Percentiles rank a stretch among this genome's conserved stretches.
phyloP scores from a whole-genome alignment of 768 basidiomycete genomes.

The Tremella fuciformis region DNA sequence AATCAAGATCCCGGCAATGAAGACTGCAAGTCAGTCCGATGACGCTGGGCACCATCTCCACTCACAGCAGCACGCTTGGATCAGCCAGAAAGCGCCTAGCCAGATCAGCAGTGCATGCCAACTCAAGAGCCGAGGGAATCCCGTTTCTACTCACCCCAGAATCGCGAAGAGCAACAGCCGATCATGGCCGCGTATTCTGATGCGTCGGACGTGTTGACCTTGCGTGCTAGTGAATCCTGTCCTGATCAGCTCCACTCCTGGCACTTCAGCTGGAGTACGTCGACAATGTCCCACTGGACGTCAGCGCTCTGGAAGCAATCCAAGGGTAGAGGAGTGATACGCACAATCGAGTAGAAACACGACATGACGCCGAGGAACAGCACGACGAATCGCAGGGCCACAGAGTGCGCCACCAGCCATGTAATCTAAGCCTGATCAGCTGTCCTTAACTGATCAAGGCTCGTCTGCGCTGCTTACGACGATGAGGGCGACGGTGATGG shows the following conservation, averaged over 20 bases:
- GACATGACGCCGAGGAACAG: slow-evolving; percentile 53
- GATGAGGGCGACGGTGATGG: slow-evolving; percentile 42
- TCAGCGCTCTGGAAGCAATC: background rate
- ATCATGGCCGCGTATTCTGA: slow-evolving; percentile 50
- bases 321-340: slow-evolving; percentile 7
- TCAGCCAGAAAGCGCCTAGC: slow-evolving; percentile 49
- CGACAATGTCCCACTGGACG: slow-evolving; percentile 50
- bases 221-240: slow-evolving; percentile 49
- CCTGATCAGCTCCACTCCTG: background rate
- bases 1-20: slow-evolving; percentile 46
- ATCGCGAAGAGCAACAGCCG: slow-evolving; percentile 49
- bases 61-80: slow-evolving; percentile 38
- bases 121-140: background rate
- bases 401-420: slow-evolving; percentile 46
- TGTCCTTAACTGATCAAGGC: background rate
- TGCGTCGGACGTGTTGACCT: slow-evolving; percentile 52
- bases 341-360: slow-evolving; percentile 50
- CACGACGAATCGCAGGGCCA: slow-evolving; percentile 48
- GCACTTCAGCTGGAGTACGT: slow-evolving; percentile 30
- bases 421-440: slow-evolving; percentile 25
- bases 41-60: slow-evolving; percentile 14
- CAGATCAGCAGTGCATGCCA: background rate
- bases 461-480: slow-evolving; percentile 25
- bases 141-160: slow-evolving; percentile 45
- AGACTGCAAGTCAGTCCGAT: slow-evolving; percentile 33